Percentiles rank a stretch among this genome's conserved stretches.
Conservation (phyloP, 495 filamentous ascomycete species). For the Neurospora sp. region DNA sequence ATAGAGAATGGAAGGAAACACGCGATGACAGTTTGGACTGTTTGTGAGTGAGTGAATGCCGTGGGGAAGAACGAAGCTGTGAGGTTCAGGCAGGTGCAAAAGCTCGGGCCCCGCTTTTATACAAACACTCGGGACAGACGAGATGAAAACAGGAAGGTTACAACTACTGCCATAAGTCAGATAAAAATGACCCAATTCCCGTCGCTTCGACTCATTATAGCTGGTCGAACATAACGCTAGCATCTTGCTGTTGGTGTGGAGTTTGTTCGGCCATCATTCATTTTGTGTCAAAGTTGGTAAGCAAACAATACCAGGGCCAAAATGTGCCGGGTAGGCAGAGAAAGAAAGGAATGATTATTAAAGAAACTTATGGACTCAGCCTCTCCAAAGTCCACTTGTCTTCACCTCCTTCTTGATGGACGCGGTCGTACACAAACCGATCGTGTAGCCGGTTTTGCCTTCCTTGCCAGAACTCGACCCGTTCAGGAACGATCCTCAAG, state of each 20-base stretch:
- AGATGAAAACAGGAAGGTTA: not conserved
- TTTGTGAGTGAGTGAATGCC: not conserved
- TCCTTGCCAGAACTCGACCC: slow-evolving; percentile 93
- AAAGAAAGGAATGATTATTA: no score
- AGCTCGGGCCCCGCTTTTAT: not conserved
- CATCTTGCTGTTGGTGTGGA: not conserved
- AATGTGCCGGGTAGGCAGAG: not conserved
- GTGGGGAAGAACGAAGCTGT: not conserved
- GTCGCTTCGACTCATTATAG: not conserved
- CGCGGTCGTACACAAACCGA: slow-evolving; percentile 74
- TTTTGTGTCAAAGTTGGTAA: not conserved
- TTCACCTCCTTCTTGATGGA: slow-evolving; percentile 23
- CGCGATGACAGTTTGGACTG: not conserved
- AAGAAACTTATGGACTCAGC: slow-evolving; percentile 43
- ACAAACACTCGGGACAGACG: not conserved
- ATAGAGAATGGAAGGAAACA: not conserved
- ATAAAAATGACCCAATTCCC: not conserved
- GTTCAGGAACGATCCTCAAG: slow-evolving; percentile 71
- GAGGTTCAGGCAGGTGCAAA: not conserved
- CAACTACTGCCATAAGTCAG: not conserved
- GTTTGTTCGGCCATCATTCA: not conserved
- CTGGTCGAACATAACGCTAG: not conserved
- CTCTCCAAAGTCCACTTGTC: slow-evolving; percentile 48
- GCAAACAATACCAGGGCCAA: not conserved
- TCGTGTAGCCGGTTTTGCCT: slow-evolving; percentile 81